Evolutionary conservation across 2,329 filamentous ascomycete species (phyloP).

Genomic region (Teratosphaeriaceae sp.): DNA sequence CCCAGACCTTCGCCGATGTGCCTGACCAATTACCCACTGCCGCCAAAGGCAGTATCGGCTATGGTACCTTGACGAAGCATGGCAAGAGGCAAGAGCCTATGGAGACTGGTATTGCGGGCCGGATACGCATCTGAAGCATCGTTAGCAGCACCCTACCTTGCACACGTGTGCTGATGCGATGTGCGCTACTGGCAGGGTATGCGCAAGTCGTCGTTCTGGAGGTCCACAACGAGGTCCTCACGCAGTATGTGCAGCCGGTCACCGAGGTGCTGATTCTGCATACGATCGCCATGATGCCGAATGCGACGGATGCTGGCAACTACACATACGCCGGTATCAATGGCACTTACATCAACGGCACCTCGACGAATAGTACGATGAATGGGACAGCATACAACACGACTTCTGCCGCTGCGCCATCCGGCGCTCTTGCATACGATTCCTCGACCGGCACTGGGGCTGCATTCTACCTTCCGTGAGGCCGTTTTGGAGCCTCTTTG

Average conservation of each 20-base stretch:
- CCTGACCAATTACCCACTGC: constrained; percentile 24
- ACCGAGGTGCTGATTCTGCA: constrained; percentile 15
- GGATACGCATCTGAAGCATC: constrained; percentile 12
- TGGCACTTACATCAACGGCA: constrained; percentile 2
- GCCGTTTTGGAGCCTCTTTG: background rate
- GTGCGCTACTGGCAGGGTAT: background rate
- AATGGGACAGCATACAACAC: background rate
- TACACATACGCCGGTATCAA: constrained; percentile 2
- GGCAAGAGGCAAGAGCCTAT: constrained; percentile 5
- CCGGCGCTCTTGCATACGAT: background rate
- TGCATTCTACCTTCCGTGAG: background rate
- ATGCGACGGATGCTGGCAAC: constrained; percentile 4
- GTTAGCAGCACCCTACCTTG: background rate
- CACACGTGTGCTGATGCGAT: constrained; percentile 12
- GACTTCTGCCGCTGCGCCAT: background rate
- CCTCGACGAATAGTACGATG: background rate
- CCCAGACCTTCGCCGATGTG: constrained; percentile 24
- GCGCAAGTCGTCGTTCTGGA: constrained; percentile 11
- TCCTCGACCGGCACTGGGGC: background rate
- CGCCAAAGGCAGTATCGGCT: constrained; percentile 21
- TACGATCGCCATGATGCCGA: constrained; percentile 9
- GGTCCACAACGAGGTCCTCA: constrained; percentile 14
- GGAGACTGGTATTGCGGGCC: constrained; percentile 19
- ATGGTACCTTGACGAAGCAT: constrained; percentile 18
- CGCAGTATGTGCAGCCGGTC: constrained; percentile 16